Base-by-base conservation (phyloP, 2,329 filamentous ascomycete species). In the Aspergillus sp. region DNA sequence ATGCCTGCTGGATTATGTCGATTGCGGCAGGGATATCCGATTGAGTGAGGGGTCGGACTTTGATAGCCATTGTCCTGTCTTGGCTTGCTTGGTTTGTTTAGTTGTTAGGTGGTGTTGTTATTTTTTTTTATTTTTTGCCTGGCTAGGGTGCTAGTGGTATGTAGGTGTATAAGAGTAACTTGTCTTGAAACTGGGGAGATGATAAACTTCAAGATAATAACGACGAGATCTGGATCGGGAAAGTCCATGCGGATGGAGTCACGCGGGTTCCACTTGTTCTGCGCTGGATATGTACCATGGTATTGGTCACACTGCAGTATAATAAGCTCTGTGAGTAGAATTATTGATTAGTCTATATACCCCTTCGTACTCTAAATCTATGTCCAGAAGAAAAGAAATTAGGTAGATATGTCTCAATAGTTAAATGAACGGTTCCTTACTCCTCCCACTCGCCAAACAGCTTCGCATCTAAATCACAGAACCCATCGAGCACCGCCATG, bases 1-100 rank as follows among this genome's bases (percentile, higher is more conserved):
- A 89, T 0, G 86, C 86, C 62, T 82, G 75, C 66, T 90, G 87
- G 46, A 89, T 86, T 17, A 85, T 85, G 15, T 82, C 79, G 24
- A 89, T 83, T 4, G 84, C 85, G 1, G 82, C 84, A 19, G 85
- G 81, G 53, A 89, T 89, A 63, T 89, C 86, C 22, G 72, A 70
- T 62, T 86, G 79, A 1, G 79, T 80, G 64, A 89, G 80, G 9
- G 75, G 76, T 2, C 79, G 75, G 49, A 89, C 80, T 64, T 82
- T 69, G 65, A 89, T 81, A 0, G 73, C 57, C 82, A 83, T 84
- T n/a, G 8, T 30, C 7, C 24, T 64, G 12, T 22, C 17, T 22
- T 39, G 4, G 11, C 6, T 13, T 48, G 34, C 3, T 37, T 22
- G 12, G 33, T 33, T 37, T 34, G 5, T 17, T 37, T n/a, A 46